Conservation (phyloP, 306 rosid species). For the Acacia melanoxylon region DNA sequence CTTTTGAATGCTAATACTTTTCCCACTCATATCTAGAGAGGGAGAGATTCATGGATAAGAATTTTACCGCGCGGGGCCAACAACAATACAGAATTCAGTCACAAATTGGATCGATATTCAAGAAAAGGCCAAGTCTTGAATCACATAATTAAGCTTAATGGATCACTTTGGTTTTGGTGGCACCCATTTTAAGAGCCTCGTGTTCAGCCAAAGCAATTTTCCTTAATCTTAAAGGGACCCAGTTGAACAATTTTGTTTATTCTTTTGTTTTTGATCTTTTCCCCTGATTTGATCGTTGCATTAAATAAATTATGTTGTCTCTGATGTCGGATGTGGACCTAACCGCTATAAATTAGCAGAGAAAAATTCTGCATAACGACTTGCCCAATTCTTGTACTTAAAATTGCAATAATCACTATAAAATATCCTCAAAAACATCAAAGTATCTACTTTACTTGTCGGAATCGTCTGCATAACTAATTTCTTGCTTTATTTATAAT, state of each 20-base stretch:
- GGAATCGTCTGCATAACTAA: not conserved
- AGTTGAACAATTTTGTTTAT: slow-evolving; percentile 12
- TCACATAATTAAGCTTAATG: slow-evolving; percentile 36
- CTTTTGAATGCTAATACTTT: slow-evolving; percentile 43
- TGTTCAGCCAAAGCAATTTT: slow-evolving; percentile 47
- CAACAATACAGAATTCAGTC: slow-evolving; percentile 19
- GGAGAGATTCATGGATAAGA: slow-evolving; percentile 47
- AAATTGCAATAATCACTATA: not conserved
- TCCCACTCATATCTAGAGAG: slow-evolving; percentile 31
- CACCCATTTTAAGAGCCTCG: slow-evolving; percentile 43
- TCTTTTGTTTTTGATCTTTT: not conserved
- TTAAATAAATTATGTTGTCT: slow-evolving; percentile 16
- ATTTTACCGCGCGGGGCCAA: slow-evolving; percentile 33
- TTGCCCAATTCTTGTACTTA: slow-evolving; percentile 10
- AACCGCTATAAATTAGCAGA: not conserved
- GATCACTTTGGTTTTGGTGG: slow-evolving; percentile 37
- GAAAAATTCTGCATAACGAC: not conserved
- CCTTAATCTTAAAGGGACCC: slow-evolving; percentile 36
- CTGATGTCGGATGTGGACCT: slow-evolving; percentile 33
- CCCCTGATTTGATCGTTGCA: slow-evolving; percentile 22
- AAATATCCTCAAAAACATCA: not conserved
- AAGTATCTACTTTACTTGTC: slow-evolving; percentile 16
- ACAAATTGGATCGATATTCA: slow-evolving; percentile 41
- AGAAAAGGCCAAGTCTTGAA: slow-evolving; percentile 34
- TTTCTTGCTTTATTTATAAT: not conserved